Conservation (phyloP, 352 stramenopile species). For the Globisporangium lucens region DNA sequence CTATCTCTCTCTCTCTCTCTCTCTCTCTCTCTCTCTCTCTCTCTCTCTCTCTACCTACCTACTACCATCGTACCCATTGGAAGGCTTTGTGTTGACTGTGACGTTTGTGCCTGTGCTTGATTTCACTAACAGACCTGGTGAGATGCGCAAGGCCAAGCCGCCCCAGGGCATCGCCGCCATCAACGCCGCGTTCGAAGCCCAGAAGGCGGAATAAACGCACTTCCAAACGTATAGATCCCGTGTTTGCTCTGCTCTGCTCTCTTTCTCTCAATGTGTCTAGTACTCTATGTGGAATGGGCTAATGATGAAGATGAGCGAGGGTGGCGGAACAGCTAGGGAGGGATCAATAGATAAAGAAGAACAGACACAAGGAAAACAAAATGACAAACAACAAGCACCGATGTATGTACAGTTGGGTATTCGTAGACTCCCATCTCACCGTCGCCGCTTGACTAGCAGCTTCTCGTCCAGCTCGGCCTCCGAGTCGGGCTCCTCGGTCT, state of each 20-base stretch:
- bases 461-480: constrained; percentile 21
- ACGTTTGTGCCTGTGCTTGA: constrained; percentile 10
- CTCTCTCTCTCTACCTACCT: background rate
- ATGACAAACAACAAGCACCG: background rate
- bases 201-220: constrained; percentile 14
- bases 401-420: constrained; percentile 3
- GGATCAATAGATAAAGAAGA: constrained; percentile 1
- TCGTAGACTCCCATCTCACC: background rate
- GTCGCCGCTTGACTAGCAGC: background rate
- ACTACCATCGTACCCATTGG: background rate
- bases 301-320: background rate
- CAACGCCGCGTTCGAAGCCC: constrained; percentile 41
- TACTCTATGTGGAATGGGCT: background rate
- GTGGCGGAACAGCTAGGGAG: background rate
- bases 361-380: background rate
- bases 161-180: constrained; percentile 53
- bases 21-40: too few relatives aligned
- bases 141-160: constrained; percentile 82
- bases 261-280: background rate
- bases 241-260: background rate
- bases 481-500: constrained; percentile 41
- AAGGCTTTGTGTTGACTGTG: background rate
- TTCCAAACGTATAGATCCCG: background rate
- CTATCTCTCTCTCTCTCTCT: too few relatives aligned
- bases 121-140: constrained; percentile 44